Percentiles rank a stretch among this genome's conserved stretches.
Evolutionary conservation across 495 filamentous ascomycete species (phyloP).

Genomic region (Articulospora tetracladia): DNA sequence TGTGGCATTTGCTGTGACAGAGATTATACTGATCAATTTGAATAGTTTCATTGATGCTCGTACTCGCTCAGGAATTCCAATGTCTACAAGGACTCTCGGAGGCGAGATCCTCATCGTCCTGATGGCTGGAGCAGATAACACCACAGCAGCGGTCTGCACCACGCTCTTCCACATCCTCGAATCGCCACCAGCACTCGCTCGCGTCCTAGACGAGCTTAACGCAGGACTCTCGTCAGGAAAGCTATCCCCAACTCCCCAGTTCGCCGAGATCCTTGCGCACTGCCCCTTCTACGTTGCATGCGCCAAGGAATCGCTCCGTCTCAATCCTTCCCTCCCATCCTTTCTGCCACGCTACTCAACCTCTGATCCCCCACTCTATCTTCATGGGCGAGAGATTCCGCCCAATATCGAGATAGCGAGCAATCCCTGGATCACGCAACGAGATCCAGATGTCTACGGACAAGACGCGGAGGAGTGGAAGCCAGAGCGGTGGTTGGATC

Average conservation of each 20-base stretch:
- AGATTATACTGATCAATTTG: neutral
- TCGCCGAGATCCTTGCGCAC: neutral
- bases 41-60: neutral
- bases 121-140: neutral
- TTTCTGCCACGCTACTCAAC: neutral
- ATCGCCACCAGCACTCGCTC: neutral
- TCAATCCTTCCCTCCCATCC: neutral
- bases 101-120: neutral
- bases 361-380: neutral
- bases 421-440: conserved; percentile 2
- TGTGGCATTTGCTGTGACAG: neutral
- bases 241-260: neutral
- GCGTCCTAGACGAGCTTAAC: neutral
- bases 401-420: neutral
- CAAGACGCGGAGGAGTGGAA: neutral
- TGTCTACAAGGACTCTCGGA: neutral
- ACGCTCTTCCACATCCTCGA: neutral
- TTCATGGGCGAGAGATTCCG: neutral
- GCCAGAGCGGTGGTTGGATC: conserved; percentile 3
- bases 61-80: neutral
- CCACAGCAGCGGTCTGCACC: conserved; percentile 2
- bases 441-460: neutral
- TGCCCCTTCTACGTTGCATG: conserved; percentile 8
- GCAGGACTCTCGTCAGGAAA: neutral
- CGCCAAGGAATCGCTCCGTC: neutral